phyloP scores from a whole-genome alignment of 768 basidiomycete species.

The Hericium erinaceus region DNA sequence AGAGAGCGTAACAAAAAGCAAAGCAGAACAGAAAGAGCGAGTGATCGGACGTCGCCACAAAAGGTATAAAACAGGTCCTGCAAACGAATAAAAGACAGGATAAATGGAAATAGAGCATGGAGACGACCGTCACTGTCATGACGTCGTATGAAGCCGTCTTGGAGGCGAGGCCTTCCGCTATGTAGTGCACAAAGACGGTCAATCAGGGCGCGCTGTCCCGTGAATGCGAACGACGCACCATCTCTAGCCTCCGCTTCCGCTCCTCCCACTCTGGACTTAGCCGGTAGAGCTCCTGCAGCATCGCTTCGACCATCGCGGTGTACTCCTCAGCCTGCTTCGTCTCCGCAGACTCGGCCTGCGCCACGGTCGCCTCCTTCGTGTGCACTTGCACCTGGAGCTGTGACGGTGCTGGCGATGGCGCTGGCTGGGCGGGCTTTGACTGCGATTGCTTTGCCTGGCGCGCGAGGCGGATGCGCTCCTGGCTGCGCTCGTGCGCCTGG shows the following conservation, averaged over 20 bases:
- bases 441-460: neutral
- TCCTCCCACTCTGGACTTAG: slow-evolving; percentile 13
- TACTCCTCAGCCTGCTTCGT: slow-evolving; percentile 6
- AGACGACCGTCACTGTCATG: neutral
- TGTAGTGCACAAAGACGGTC: neutral
- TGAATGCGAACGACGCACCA: slow-evolving; percentile 6
- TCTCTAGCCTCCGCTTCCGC: slow-evolving; percentile 9
- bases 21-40: neutral
- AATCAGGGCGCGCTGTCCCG: neutral
- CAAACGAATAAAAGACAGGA: neutral
- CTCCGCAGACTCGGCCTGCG: neutral
- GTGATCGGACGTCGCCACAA: neutral
- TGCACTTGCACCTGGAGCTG: neutral
- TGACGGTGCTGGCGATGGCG: neutral
- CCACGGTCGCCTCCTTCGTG: neutral
- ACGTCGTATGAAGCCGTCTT: neutral
- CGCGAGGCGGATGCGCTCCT: neutral
- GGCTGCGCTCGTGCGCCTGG: neutral
- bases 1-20: neutral
- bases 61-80: no score
- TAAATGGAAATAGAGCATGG: neutral
- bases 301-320: slow-evolving; percentile 10
- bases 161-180: neutral
- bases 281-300: slow-evolving; percentile 12
- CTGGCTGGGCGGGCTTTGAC: neutral